Evolutionary conservation across 352 stramenopile species (phyloP).

Genomic region (Phytopythium delawarense): DNA sequence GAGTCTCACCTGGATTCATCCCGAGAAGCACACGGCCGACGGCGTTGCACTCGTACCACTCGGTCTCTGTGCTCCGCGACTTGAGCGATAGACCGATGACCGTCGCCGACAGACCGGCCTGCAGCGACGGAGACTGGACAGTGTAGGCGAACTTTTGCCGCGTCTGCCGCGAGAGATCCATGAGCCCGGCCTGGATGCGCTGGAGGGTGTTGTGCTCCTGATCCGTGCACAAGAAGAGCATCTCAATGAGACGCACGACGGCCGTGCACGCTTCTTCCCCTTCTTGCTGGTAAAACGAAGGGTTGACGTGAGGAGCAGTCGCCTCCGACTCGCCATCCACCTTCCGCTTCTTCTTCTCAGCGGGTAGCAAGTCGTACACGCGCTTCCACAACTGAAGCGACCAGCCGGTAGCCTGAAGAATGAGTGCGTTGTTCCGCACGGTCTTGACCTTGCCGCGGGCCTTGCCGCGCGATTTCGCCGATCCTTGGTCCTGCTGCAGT

Average conservation of each 20-base stretch:
- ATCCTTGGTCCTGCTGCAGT: slow-evolving; percentile 40
- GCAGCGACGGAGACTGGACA: slow-evolving; percentile 57
- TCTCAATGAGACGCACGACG: slow-evolving; percentile 68
- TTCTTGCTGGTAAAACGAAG: slow-evolving; percentile 36
- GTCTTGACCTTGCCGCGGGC: slow-evolving; percentile 31
- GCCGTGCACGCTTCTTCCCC: slow-evolving; percentile 60
- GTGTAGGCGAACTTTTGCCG: slow-evolving; percentile 56
- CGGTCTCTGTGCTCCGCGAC: slow-evolving; percentile 66
- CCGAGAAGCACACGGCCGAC: slow-evolving; percentile 51
- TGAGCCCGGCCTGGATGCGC: slow-evolving; percentile 53
- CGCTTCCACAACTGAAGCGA: slow-evolving; percentile 58
- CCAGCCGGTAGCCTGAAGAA: slow-evolving; percentile 54
- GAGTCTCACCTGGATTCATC: slow-evolving; percentile 46
- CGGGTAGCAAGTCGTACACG: slow-evolving; percentile 43
- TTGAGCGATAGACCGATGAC: slow-evolving; percentile 74
- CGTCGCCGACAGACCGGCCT: slow-evolving; percentile 52
- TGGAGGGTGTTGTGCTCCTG: slow-evolving; percentile 74
- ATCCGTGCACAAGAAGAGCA: slow-evolving; percentile 72
- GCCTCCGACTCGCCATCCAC: slow-evolving; percentile 1
- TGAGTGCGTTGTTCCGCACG: slow-evolving; percentile 61
- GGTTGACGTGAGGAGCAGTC: not conserved
- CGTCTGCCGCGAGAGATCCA: slow-evolving; percentile 45
- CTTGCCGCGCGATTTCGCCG: slow-evolving; percentile 29
- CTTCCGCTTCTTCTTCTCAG: slow-evolving; percentile 20
- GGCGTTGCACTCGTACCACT: slow-evolving; percentile 81